Percentiles rank a stretch among this genome's conserved stretches.
Evolutionary conservation across 805 yeast species (phyloP).

Genomic region (Huiozyma naganishii): DNA sequence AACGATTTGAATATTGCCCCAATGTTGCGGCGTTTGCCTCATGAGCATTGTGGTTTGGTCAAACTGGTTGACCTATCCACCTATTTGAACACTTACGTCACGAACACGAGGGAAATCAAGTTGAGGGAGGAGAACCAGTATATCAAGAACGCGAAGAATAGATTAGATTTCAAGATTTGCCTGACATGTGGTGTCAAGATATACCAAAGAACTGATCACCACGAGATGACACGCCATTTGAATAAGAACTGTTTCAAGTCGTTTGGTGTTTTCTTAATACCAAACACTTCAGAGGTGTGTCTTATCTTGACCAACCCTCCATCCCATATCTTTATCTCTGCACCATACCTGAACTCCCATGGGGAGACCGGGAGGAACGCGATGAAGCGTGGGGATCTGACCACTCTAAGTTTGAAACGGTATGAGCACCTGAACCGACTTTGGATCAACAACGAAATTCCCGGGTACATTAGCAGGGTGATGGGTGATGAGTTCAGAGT

Average conservation of each 20-base stretch:
- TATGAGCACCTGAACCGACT: slow-evolving; percentile 44
- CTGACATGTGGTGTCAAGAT: slow-evolving; percentile 36
- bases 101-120: slow-evolving; percentile 21
- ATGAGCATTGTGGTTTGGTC: slow-evolving; percentile 45
- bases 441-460: slow-evolving; percentile 53
- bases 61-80: slow-evolving; percentile 43
- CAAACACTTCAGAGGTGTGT: slow-evolving; percentile 27
- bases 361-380: slow-evolving; percentile 60
- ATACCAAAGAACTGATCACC: slow-evolving; percentile 23
- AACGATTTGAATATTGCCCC: no score
- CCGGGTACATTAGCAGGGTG: slow-evolving; percentile 35
- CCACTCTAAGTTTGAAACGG: slow-evolving; percentile 41
- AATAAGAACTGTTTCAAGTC: slow-evolving; percentile 23
- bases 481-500: slow-evolving; percentile 28
- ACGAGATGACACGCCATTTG: slow-evolving; percentile 24
- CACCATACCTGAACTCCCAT: slow-evolving; percentile 64
- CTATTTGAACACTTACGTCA: slow-evolving; percentile 32
- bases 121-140: slow-evolving; percentile 24
- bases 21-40: slow-evolving; percentile 8
- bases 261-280: slow-evolving; percentile 29
- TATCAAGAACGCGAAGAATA: slow-evolving; percentile 19
- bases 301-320: slow-evolving; percentile 26
- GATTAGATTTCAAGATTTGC: slow-evolving; percentile 37
- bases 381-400: slow-evolving; percentile 43
- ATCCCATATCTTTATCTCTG: slow-evolving; percentile 32